Percentiles rank a stretch among this genome's conserved stretches.
phyloP scores from a whole-genome alignment of 1,139 yeast genomes.

The Yamadazyma kanchanaburiensis region DNA sequence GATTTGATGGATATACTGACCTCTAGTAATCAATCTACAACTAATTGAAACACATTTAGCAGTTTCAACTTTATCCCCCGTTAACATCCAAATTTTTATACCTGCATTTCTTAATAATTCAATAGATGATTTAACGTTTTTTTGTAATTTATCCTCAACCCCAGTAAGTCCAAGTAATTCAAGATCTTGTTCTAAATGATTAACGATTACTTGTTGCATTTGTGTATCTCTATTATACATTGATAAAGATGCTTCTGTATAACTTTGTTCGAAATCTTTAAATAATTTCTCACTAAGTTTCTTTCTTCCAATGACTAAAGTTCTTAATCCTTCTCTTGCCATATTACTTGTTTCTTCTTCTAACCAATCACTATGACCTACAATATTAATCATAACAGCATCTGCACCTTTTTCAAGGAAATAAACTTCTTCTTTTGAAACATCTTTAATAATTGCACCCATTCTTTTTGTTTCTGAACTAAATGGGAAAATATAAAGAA shows the following conservation, averaged over 20 bases:
- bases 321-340: conserved; percentile 98
- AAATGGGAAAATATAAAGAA: conserved; percentile 86
- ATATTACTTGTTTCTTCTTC: conserved; percentile 96
- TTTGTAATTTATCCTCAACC: conserved; percentile 92
- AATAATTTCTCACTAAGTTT: conserved; percentile 52
- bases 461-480: conserved; percentile 93
- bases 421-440: conserved; percentile 65
- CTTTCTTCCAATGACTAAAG: conserved; percentile 88
- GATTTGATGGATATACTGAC: conserved; percentile 87
- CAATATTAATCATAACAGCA: conserved; percentile 87
- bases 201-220: conserved; percentile 66
- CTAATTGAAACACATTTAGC: conserved; percentile 96
- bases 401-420: conserved; percentile 96
- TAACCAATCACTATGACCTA: conserved; percentile 86
- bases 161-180: conserved; percentile 93
- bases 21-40: conserved; percentile 86
- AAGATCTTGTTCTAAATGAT: conserved; percentile 75
- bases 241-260: conserved; percentile 69
- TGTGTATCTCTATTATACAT: conserved; percentile 75
- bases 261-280: conserved; percentile 61
- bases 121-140: conserved; percentile 85
- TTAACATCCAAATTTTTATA: conserved; percentile 96
- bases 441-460: conserved; percentile 82
- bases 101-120: conserved; percentile 95
- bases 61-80: conserved; percentile 98